A percentile compares a stretch with the other conserved stretches of the same genome.
phyloP scores from a whole-genome alignment of 306 rosid species.

The Prunus mume region DNA sequence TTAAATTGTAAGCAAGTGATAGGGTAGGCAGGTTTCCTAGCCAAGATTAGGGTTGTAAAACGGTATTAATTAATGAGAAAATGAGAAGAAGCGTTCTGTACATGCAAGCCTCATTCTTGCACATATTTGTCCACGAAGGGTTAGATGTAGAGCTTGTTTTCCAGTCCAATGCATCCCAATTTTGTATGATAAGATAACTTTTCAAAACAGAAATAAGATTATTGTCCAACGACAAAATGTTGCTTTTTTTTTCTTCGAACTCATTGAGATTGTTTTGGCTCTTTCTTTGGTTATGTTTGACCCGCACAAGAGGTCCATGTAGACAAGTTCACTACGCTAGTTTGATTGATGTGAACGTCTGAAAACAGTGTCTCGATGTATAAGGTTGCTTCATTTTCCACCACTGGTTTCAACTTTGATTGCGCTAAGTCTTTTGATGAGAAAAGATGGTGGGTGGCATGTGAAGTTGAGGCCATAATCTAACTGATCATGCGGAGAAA shows the following conservation, averaged over 20 bases:
- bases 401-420: neutral
- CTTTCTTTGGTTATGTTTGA: neutral
- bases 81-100: neutral
- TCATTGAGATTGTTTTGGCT: neutral
- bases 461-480: too few relatives aligned
- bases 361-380: neutral
- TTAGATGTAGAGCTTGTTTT: neutral
- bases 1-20: conserved; percentile 20
- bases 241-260: neutral
- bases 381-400: neutral
- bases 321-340: neutral
- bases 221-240: neutral
- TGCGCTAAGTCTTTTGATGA: too few relatives aligned
- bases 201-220: neutral
- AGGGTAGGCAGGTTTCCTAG: conserved; percentile 10
- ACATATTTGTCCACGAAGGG: neutral
- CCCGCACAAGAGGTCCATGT: neutral
- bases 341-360: neutral
- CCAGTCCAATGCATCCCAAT: neutral
- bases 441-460: too few relatives aligned
- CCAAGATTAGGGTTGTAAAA: conserved; percentile 9
- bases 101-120: too few relatives aligned
- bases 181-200: neutral
- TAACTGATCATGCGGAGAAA: neutral
- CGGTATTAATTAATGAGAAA: neutral